Base-by-base conservation (phyloP, 345 rosid genomes). In the Tarenaya hassleriana region DNA sequence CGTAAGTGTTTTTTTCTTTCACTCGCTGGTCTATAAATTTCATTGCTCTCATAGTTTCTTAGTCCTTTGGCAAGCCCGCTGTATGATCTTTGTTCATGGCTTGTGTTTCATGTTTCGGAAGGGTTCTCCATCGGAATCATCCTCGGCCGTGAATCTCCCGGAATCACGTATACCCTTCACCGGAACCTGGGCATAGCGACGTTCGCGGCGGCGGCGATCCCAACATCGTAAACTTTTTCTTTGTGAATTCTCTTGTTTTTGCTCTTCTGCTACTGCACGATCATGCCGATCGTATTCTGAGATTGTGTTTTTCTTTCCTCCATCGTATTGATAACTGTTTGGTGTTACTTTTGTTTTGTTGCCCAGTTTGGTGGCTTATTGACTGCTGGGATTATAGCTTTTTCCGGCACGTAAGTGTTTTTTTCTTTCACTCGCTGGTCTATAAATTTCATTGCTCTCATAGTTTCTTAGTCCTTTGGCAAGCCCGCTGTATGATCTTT, bases 331-430 rank as follows among this genome's bases (percentile, higher is more conserved):
- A 11, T 47, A 35, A 20, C 3, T 35, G 10, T 35, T 33, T 35
- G 40, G 2, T 14, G 16, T 58, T 34, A 58, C 29, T 4, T 51
- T 40, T 57, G 3, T 9, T n/a, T 57, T 45, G 9, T 73, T 59
- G 44, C 50, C 46, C 88, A 85, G 94, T 92, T 92, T 71, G 98
- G 98, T 52, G 88, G 88, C 55, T 86, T 88, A 40, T 68, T 88
- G 78, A 88, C 90, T 7, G 47, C 91, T 57, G 95, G 97, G 47
- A 92, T 88, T 59, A 40, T 92, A 31, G 74, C 79, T 17, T 88
- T 92, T 67, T 85, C 90, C 47, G 94, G 96, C 46, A 69, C 96
- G 94, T 88, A 88, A 81, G 98, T 81, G 48, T 10, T n/a, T 58
- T 6, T 61, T 16, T 8, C 33, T 13, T 32, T 18, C 34, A 1